Base-by-base conservation (phyloP, 345 rosid species). In the Barbarea vulgaris region DNA sequence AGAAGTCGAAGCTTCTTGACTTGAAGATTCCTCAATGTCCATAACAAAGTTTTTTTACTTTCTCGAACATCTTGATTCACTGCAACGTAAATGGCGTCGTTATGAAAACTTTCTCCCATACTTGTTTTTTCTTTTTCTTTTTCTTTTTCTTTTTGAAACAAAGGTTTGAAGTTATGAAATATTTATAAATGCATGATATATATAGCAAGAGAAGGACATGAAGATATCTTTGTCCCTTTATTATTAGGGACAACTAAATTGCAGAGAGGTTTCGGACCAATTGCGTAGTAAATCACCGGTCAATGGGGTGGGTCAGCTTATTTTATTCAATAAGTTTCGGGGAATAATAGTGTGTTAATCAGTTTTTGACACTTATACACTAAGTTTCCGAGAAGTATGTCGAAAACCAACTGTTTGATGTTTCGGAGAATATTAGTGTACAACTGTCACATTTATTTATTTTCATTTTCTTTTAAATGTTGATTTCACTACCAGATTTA, bases 1-100 rank as follows among this genome's bases (percentile, higher is more conserved):
- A 84, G 79, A 70, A 84, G 76, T 50, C 75, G 63, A 33, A 89
- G 24, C 30, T 62, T 81, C 22, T 67, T 77, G 28, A 57, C 65
- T 39, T 22, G 79, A 53, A 89, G 81, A 66, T 58, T 69, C 37
- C 54, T 61, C 54, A 87, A 17, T 15, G 87, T 77, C 94, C 91
- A 85, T 33, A 60, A 52, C 70, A 89, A 59, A 83, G 82, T 84
- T 76, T 6, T 41, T 77, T 77, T 77, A 70, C 83, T 84, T 66
- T 83, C 83, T 74, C 61, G 73, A 36, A 83, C 73, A 37, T 77
- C 79, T 59, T 70, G 80, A 50, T 81, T 88, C 53, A 89, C 88
- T n/a, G 91, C 91, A 64, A 87, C 85, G 60, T 82, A 89, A 5
- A 89, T 59, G 14, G 77, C 71, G 10, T 84, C 79, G 67, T 59